These are phyloP conservation scores for Cercospora brassicicola DNA, from an alignment of 2,329 filamentous ascomycete genomes.

Conservation along the genomic window DNA sequence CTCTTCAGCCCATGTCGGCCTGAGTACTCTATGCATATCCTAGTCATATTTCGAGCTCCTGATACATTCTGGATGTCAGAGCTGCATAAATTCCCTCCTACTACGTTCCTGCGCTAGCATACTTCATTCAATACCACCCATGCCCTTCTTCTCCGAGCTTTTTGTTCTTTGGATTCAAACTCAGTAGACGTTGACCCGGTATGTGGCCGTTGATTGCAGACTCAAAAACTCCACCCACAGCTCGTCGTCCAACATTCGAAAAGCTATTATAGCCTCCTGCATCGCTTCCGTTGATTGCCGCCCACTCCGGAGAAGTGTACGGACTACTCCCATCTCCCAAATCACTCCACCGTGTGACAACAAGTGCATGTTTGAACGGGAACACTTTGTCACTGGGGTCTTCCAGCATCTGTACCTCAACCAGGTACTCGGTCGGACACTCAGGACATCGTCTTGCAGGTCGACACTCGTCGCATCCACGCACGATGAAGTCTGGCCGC, in stretches of 20 bases:
- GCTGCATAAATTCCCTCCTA: neutral
- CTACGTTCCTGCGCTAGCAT: neutral
- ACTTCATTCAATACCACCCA: constrained; percentile 47
- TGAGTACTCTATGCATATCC: neutral
- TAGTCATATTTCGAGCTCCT: neutral
- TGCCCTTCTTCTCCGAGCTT: constrained; percentile 57
- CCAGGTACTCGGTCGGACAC: constrained; percentile 63
- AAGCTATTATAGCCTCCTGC: constrained; percentile 55
- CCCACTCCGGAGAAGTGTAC: constrained; percentile 54
- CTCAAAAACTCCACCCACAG: constrained; percentile 62
- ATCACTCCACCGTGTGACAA: constrained; percentile 63
- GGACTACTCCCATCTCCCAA: constrained; percentile 57
- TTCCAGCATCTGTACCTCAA: constrained; percentile 61
- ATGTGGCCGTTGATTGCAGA: constrained; percentile 54
- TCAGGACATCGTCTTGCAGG: constrained; percentile 62
- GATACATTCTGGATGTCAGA: neutral
- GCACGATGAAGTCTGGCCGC: constrained; percentile 49
- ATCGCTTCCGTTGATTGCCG: constrained; percentile 53
- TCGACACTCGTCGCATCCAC: constrained; percentile 56
- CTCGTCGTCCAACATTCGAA: constrained; percentile 52
- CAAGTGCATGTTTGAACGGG: constrained; percentile 60
- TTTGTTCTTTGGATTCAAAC: constrained; percentile 58
- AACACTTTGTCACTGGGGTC: constrained; percentile 47
- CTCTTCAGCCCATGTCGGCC: neutral
- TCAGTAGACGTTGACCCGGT: constrained; percentile 59